A percentile compares a stretch with the other conserved stretches of the same genome.
phyloP scores from a whole-genome alignment of 768 basidiomycete species.

The Mycena olivaceomarginata region DNA sequence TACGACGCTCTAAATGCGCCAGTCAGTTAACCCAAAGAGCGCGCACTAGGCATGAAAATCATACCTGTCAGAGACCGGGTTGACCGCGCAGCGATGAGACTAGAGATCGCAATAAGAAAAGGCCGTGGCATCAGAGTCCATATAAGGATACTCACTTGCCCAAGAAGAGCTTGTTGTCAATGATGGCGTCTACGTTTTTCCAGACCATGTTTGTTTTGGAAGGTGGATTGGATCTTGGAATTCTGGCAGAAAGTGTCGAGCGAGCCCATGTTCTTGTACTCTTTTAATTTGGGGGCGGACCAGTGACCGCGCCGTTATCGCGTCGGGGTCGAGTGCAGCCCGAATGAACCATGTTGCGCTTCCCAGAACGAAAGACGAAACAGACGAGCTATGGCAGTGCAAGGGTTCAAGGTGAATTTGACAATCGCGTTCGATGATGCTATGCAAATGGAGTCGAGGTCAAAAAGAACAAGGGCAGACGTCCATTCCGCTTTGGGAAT shows the following conservation, averaged over 20 bases:
- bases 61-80: constrained; percentile 74
- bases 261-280: constrained; percentile 49
- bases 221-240: constrained; percentile 35
- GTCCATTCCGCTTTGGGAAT: constrained; percentile 17
- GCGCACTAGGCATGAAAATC: constrained; percentile 5
- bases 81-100: constrained; percentile 82
- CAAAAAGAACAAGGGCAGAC: constrained; percentile 33
- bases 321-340: constrained; percentile 38
- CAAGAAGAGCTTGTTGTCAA: constrained; percentile 79
- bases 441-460: constrained; percentile 26
- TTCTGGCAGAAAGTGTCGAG: constrained; percentile 33
- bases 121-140: constrained; percentile 37
- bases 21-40: neutral
- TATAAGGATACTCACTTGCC: constrained; percentile 77
- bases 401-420: constrained; percentile 27
- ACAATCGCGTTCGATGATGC: constrained; percentile 15
- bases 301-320: constrained; percentile 26
- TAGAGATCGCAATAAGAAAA: constrained; percentile 54
- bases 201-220: constrained; percentile 66
- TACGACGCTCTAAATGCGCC: constrained; percentile 70
- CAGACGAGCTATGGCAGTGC: constrained; percentile 41
- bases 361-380: constrained; percentile 28
- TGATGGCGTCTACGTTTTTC: constrained; percentile 82
- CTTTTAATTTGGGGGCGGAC: constrained; percentile 35
- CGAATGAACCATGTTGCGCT: constrained; percentile 34